Evolutionary conservation across 106 monocot species (phyloP), one percentile per base, ranked within the genome.

Genomic region (Xerophyta viscosa): DNA sequence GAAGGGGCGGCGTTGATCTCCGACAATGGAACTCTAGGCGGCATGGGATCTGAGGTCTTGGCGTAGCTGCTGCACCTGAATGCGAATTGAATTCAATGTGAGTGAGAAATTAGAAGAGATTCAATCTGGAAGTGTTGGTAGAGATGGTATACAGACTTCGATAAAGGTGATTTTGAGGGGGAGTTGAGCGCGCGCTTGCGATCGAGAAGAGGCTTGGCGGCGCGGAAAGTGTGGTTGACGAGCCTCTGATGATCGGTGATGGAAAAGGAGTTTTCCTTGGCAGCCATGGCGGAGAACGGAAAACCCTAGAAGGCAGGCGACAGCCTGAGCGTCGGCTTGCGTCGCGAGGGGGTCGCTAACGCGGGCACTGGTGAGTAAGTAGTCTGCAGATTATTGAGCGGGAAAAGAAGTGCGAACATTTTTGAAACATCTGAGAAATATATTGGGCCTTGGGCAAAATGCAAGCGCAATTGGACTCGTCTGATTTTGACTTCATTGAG

Each of bases 141-240:
- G 29, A 18, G 1, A 18, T n/a, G 33, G n/a, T n/a, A 33, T 33
- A 33, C 48, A 1, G 11, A 77, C 77, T 67, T 78, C 47, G 78
- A 25, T 4, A 45, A 46, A 24, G 33, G 58, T 13, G 46, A 3
- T 0, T 60, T 49, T 4, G 58, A 48, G 1, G 13, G 5, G 30
- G 48, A 63, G 0, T 56, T 53, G 43, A 64, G 71, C 25, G 68
- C 67, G 6, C 79, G 52, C 53, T 79, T 83, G 36, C 71, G 61
- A 43, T 46, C 27, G 39, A 71, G 44, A 25, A 64, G 67, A 3
- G 71, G 29, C 58, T 84, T 78, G 2, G 78, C 58, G 39, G 71
- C 62, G 36, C 63, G 59, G 52, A 75, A 84, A 51, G 45, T 64
- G 29, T 39, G 46, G 39, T 69, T 52, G 57, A 83, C 74, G 9